phyloP scores from a whole-genome alignment of 768 basidiomycete genomes.

The Termitomyces sp. region DNA sequence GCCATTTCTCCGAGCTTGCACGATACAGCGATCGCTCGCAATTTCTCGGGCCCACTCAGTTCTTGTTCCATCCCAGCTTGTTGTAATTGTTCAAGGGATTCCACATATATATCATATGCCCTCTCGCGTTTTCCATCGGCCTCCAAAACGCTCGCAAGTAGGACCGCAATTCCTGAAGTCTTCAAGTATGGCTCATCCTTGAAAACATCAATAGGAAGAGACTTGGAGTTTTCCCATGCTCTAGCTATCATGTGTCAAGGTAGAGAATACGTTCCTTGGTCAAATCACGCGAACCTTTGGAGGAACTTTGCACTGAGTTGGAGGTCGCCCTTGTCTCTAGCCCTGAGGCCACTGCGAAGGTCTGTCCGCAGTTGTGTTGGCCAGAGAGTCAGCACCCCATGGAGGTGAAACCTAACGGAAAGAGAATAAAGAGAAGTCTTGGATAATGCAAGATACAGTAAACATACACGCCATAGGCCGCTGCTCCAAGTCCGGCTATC shows the following conservation, averaged over 20 bases:
- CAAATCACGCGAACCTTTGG: conserved; percentile 35
- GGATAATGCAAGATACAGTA: not conserved
- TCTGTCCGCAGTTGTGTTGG: conserved; percentile 58
- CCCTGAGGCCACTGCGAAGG: conserved; percentile 59
- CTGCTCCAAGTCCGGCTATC: conserved; percentile 23
- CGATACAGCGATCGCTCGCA: conserved; percentile 34
- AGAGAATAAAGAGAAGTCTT: not conserved
- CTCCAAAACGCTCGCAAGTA: conserved; percentile 54
- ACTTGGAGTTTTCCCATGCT: conserved; percentile 50
- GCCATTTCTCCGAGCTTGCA: conserved; percentile 42
- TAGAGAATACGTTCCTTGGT: not conserved
- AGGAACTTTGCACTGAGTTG: conserved; percentile 47
- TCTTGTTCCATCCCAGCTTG: conserved; percentile 15
- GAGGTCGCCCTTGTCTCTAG: conserved; percentile 53
- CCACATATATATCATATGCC: conserved; percentile 34
- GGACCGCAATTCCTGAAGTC: conserved; percentile 59
- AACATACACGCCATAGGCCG: conserved; percentile 30
- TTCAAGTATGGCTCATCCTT: conserved; percentile 54
- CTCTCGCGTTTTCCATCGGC: conserved; percentile 25
- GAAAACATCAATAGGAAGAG: conserved; percentile 33
- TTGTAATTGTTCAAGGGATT: conserved; percentile 29
- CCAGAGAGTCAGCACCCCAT: conserved; percentile 57
- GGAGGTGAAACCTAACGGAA: conserved; percentile 45
- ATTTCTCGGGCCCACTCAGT: conserved; percentile 22
- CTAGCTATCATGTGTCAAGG: conserved; percentile 26